Base-by-base conservation (phyloP, 1,284 basidiomycete species). In the Pisolithus thermaeus region DNA sequence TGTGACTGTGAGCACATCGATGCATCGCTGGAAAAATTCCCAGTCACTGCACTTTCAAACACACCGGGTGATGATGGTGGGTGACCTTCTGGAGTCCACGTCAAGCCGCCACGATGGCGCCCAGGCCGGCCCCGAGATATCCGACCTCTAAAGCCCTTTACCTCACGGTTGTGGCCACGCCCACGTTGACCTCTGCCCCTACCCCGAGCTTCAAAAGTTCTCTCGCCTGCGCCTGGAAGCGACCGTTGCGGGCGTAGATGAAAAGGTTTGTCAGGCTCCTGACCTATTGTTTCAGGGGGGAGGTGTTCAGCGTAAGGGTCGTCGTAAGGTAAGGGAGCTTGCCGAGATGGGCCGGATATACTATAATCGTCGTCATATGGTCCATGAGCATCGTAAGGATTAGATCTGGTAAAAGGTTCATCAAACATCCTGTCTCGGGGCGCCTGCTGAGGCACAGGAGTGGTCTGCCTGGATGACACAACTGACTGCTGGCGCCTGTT, bases 301-400 rank as follows among this genome's bases (percentile, higher is more conserved):
- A 73, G 73, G 40, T 67, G 68, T 40, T 86, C 83, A 16, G 84
- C 77, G 63, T 89, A 89, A 3, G 87, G 87, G 59, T 89, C 87
- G 53, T 89, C 84, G 59, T 89, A 89, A 27, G 86, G 83, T 30
- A 79, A 70, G 4, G 85, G 86, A 18, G 75, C 61, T 28, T 85
- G 83, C 46, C 86, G 77, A 14, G 64, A 77, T 5, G 80, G 73
- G 5, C 76, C 76, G 32, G 74, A 70, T 28, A 59, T 48, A 41
- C 69, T 69, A 52, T 76, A 79, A 57, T 83, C 79, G 54, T 82
- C 73, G 60, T 88, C 85, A 59, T 87, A 87, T 1, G 78, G 77
- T 22, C 81, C 76, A 56, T 79, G 70, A 45, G 79, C 79, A 56
- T 79, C 80, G 57, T 83, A 87, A 1, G 84, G 80, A 62, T 79